A percentile compares a stretch with the other conserved stretches of the same genome.
Conservation (phyloP, 2,329 filamentous ascomycete species). For the Exophiala xenobiotica region DNA sequence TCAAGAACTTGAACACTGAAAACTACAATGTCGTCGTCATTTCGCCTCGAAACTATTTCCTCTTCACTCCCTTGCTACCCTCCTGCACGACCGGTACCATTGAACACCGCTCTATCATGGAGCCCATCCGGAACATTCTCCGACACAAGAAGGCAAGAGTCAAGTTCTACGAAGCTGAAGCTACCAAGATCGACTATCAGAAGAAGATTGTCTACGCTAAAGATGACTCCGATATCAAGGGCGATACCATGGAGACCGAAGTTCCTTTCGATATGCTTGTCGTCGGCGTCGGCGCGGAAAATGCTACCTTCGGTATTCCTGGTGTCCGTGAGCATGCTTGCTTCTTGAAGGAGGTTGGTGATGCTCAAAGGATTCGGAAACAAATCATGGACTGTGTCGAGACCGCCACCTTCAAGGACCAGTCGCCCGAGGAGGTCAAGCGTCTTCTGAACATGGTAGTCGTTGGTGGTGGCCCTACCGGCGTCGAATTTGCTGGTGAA, state of each 20-base stretch:
- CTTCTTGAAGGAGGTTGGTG: slow-evolving; percentile 97
- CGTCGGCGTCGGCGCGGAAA: slow-evolving; percentile 94
- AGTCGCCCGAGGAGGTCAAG: slow-evolving; percentile 81
- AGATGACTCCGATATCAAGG: slow-evolving; percentile 92
- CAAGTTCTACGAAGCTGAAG: slow-evolving; percentile 97
- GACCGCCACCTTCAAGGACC: slow-evolving; percentile 97
- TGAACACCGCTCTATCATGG: slow-evolving; percentile 99
- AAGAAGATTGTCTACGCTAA: slow-evolving; percentile 84
- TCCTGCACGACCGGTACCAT: slow-evolving; percentile 97
- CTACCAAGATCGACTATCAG: slow-evolving; percentile 87
- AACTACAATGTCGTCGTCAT: slow-evolving; percentile 99
- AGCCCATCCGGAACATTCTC: slow-evolving; percentile 93
- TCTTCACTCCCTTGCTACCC: slow-evolving; percentile 95
- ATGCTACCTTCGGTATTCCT: slow-evolving; percentile 96
- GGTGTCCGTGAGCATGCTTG: slow-evolving; percentile 93
- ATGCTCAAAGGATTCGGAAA: slow-evolving; percentile 94
- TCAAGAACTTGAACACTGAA: slow-evolving; percentile 98
- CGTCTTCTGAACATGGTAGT: slow-evolving; percentile 98
- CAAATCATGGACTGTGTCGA: slow-evolving; percentile 99
- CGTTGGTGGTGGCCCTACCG: slow-evolving; percentile 87
- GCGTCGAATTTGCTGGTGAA: slow-evolving; percentile 97
- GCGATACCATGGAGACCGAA: slow-evolving; percentile 75
- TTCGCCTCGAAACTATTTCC: slow-evolving; percentile 98
- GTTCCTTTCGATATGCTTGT: slow-evolving; percentile 98
- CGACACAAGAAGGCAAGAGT: slow-evolving; percentile 91